Evolutionary conservation across 257 asterid species (phyloP), one percentile per base, ranked within the genome.

Genomic region (Haberlea rhodopensis): DNA sequence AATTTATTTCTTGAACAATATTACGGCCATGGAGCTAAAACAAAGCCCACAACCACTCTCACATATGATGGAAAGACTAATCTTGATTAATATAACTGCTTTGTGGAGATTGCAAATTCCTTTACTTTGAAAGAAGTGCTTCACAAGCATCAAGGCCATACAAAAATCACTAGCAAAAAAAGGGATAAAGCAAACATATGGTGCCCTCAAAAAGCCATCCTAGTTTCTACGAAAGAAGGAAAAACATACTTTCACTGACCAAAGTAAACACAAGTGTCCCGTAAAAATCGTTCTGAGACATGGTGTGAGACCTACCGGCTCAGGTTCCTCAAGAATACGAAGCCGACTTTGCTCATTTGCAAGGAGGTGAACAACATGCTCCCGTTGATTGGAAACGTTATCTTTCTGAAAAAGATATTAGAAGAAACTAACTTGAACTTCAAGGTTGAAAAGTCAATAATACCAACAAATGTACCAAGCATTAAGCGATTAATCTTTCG

Each of bases 321-420:
- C 97, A 63, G 80, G 81, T 57, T 87, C 96, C 58, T 89, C 96
- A 22, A 79, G 97, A 75, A 78, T 75, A 70, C 83, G 85, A 72
- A 92, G 84, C 53, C 95, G 89, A 63, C 85, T 92, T 65, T 92
- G 99, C 79, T 89, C 97, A 78, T 92, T 92, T 56, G 96, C 90
- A 53, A 92, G 96, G 71, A 89, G 97, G 78, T 83, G 97, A 76
- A 89, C 87, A 31, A 84, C 81, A 74, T 92, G 91, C 68, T 92
- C 99, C 59, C 99, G 87, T 78, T 92, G 99, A 80, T 89, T 92
- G 34, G 97, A 84, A 72, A 89, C 94, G 62, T 77, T 92, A 70
- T 76, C 99, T 78, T 84, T 85, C 99, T 92, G 91, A 75, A 5
- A 27, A 10, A 60, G n/a, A n/a, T n/a, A 46, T 45, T 23, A 10